Evolutionary conservation across 768 basidiomycete species (phyloP).

Genomic region (Cystofilobasidium capitatum): DNA sequence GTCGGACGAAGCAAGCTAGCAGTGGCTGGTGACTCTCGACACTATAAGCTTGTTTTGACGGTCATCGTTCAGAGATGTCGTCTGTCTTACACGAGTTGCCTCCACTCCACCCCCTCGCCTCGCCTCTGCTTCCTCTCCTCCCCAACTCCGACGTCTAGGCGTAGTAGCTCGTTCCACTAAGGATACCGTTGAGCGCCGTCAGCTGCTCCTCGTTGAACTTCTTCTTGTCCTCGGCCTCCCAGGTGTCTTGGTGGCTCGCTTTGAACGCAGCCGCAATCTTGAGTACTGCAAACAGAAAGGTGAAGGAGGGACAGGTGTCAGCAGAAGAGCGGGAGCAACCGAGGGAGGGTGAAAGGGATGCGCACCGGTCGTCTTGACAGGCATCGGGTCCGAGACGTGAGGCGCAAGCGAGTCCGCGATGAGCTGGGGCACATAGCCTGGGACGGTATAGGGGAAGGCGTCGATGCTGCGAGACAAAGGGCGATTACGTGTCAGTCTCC

Average conservation of each 20-base stretch:
- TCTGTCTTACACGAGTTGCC: too few relatives aligned
- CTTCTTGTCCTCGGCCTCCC: constrained; percentile 72
- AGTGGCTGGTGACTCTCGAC: too few relatives aligned
- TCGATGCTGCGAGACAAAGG: constrained; percentile 46
- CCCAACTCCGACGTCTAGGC: too few relatives aligned
- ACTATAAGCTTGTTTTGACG: too few relatives aligned
- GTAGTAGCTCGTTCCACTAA: constrained; percentile 77
- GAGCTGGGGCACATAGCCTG: constrained; percentile 79
- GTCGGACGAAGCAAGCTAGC: too few relatives aligned
- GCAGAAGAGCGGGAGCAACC: constrained; percentile 33
- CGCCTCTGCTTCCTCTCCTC: too few relatives aligned
- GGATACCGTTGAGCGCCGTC: constrained; percentile 73
- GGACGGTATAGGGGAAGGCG: constrained; percentile 91
- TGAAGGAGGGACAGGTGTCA: constrained; percentile 10
- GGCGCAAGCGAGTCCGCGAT: constrained; percentile 55
- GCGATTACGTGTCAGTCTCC: neutral
- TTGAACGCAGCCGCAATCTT: constrained; percentile 50
- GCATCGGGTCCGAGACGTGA: constrained; percentile 78
- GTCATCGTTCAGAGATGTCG: too few relatives aligned
- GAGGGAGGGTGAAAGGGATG: constrained; percentile 60
- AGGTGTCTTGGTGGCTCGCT: constrained; percentile 54
- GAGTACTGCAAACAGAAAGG: constrained; percentile 12
- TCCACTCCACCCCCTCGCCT: too few relatives aligned
- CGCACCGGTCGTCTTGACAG: constrained; percentile 63
- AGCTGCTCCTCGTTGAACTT: constrained; percentile 82